These are phyloP conservation scores for Stylonectria norvegica DNA, from an alignment of 2,329 filamentous ascomycete genomes.

Conservation along the genomic window DNA sequence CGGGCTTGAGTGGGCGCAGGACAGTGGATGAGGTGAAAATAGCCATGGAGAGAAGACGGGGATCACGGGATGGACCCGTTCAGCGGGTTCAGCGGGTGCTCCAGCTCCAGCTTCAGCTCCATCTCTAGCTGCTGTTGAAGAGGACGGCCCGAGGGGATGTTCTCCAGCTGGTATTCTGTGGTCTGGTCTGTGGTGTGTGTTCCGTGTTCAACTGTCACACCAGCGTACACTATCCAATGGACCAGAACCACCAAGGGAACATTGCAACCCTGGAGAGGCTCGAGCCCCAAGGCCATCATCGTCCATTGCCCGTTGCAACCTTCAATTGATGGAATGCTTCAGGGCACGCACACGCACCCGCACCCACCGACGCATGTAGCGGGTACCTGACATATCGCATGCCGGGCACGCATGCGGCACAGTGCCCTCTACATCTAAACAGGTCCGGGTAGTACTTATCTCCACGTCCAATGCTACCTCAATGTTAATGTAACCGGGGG, in stretches of 20 bases:
- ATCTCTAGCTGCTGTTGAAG: background rate
- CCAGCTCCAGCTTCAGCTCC: background rate
- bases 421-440: conserved; percentile 6
- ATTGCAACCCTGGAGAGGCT: conserved; percentile 8
- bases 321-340: background rate
- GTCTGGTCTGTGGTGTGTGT: no score
- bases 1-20: no score
- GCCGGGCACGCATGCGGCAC: conserved; percentile 5
- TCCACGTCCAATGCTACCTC: background rate
- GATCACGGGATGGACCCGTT: no score
- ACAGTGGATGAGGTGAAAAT: no score
- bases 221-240: no score
- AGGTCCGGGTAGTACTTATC: background rate
- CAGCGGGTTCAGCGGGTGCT: background rate
- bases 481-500: conserved; percentile 8
- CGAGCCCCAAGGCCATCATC: background rate
- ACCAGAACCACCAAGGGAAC: conserved; percentile 23
- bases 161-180: no score
- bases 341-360: no score
- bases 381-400: conserved; percentile 9
- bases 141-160: background rate
- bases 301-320: background rate
- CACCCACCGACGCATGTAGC: conserved; percentile 5
- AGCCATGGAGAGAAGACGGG: no score
- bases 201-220: no score